These are phyloP conservation scores for Lonicera japonica DNA, from an alignment of 129 eudicot species.

Conservation along the genomic window DNA sequence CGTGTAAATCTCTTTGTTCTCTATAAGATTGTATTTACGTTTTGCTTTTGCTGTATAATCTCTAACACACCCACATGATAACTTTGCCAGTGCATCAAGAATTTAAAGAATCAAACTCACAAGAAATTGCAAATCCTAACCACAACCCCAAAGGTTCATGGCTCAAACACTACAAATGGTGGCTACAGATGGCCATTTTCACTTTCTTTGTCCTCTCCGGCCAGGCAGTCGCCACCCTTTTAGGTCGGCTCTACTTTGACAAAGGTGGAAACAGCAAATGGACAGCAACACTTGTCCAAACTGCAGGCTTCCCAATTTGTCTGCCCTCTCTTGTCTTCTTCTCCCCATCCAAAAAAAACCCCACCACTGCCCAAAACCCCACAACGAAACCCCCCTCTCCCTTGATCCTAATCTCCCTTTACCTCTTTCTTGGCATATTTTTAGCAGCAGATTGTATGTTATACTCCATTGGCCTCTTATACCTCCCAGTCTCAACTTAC, in stretches of 20 bases:
- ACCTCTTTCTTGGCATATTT: slow-evolving; percentile 28
- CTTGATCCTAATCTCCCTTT: slow-evolving; percentile 1
- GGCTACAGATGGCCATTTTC: slow-evolving; percentile 27
- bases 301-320: slow-evolving; percentile 34
- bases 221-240: slow-evolving; percentile 30
- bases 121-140: not conserved
- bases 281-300: slow-evolving; percentile 30
- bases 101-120: slow-evolving; percentile 2
- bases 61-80: too few species aligned
- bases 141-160: not conserved
- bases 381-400: slow-evolving; percentile 10
- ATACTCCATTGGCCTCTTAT: slow-evolving; percentile 36
- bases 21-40: too few species aligned
- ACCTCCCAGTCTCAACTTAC: slow-evolving; percentile 44
- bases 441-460: slow-evolving; percentile 27
- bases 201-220: slow-evolving; percentile 27
- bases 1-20: too few species aligned
- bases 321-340: slow-evolving; percentile 26
- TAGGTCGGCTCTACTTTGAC: slow-evolving; percentile 35
- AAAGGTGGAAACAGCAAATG: slow-evolving; percentile 44
- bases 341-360: slow-evolving; percentile 7
- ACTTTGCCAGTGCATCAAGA: slow-evolving; percentile 1
- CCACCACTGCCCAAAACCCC: not conserved
- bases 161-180: slow-evolving; percentile 18
- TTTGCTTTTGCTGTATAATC: too few species aligned